These are phyloP conservation scores for Magnolia sinica DNA, from an alignment of 164 flowering plant species.

Conservation along the genomic window DNA sequence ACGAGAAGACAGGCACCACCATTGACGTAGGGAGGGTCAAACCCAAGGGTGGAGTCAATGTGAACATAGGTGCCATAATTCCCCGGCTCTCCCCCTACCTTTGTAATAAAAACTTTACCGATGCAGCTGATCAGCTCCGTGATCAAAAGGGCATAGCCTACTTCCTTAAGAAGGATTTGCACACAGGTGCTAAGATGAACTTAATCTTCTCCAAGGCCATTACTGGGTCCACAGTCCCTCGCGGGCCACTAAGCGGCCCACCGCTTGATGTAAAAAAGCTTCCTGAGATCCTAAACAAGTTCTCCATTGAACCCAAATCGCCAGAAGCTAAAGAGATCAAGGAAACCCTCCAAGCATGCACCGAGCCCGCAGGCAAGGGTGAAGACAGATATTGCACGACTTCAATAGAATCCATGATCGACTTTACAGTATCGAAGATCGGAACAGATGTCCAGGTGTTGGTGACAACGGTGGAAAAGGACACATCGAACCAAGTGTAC, in stretches of 20 bases:
- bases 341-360: constrained; percentile 24
- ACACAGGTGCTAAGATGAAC: constrained; percentile 14
- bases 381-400: constrained; percentile 32
- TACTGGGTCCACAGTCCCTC: constrained; percentile 26
- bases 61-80: constrained; percentile 1
- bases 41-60: constrained; percentile 12
- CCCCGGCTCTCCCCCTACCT: too few species aligned
- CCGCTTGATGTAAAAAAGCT: constrained; percentile 37
- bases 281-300: constrained; percentile 26
- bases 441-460: constrained; percentile 13
- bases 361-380: constrained; percentile 22
- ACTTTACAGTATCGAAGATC: constrained; percentile 26
- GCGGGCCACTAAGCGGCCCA: constrained; percentile 26
- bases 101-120: constrained; percentile 8
- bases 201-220: constrained; percentile 22
- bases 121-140: constrained; percentile 26
- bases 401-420: constrained; percentile 34
- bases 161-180: constrained; percentile 25
- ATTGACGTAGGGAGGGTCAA: neutral
- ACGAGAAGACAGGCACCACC: constrained; percentile 7
- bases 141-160: constrained; percentile 24
- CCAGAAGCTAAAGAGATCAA: constrained; percentile 32
- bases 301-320: constrained; percentile 31
- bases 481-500: constrained; percentile 12
- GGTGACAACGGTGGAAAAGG: constrained; percentile 13